Conservation (phyloP, 1,284 basidiomycete genomes). For the Lignosus rhinocerotis region DNA sequence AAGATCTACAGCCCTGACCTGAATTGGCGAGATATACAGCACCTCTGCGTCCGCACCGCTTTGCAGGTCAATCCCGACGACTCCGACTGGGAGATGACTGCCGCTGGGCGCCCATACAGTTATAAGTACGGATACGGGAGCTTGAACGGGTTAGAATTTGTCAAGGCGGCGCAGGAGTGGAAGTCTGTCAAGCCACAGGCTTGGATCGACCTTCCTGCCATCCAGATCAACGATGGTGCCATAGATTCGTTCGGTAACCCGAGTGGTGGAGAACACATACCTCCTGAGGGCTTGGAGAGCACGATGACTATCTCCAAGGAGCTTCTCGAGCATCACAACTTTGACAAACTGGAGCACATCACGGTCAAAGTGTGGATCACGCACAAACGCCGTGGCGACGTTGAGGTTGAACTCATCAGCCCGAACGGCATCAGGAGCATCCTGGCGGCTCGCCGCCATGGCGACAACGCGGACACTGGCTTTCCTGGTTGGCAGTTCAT, state of each 20-base stretch:
- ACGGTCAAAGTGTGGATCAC: conserved; percentile 93
- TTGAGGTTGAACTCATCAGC: conserved; percentile 88
- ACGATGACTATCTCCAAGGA: conserved; percentile 71
- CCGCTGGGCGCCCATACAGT: conserved; percentile 80
- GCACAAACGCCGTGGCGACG: conserved; percentile 86
- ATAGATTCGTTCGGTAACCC: conserved; percentile 59
- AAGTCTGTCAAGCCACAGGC: conserved; percentile 92
- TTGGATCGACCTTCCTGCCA: conserved; percentile 77
- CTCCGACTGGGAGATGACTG: conserved; percentile 92
- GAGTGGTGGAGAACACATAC: conserved; percentile 69
- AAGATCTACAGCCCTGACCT: conserved; percentile 72
- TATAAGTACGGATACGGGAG: conserved; percentile 98
- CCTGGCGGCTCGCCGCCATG: conserved; percentile 72
- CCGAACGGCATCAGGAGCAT: conserved; percentile 88
- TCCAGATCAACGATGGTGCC: conserved; percentile 67
- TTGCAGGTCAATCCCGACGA: conserved; percentile 85
- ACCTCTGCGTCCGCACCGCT: conserved; percentile 83
- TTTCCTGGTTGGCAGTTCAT: conserved; percentile 97
- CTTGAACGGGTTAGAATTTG: conserved; percentile 82
- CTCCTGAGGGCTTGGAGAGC: conserved; percentile 66
- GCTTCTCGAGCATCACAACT: conserved; percentile 74
- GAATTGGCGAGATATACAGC: conserved; percentile 96
- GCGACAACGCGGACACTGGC: conserved; percentile 72
- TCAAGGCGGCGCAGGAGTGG: conserved; percentile 84
- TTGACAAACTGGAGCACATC: conserved; percentile 90